A percentile compares a stretch with the other conserved stretches of the same genome.
Evolutionary conservation across 495 filamentous ascomycete species (phyloP).

Genomic region (Ascobolus immersus): DNA sequence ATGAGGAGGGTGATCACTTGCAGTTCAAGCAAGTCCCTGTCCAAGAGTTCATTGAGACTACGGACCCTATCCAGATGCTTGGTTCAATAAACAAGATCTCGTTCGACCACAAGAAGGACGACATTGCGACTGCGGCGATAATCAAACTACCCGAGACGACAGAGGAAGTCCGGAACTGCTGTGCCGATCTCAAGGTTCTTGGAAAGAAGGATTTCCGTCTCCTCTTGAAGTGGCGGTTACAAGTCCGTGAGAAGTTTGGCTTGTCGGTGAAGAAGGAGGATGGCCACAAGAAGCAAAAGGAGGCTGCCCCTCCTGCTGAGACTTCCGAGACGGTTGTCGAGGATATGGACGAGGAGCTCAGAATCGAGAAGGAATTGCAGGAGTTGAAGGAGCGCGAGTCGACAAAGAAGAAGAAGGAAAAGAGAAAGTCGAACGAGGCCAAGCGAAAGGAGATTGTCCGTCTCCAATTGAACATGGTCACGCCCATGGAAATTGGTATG

Average conservation of each 20-base stretch:
- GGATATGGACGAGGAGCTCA: slow-evolving; percentile 80
- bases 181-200: slow-evolving; percentile 67
- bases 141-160: slow-evolving; percentile 85
- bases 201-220: slow-evolving; percentile 86
- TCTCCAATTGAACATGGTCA: slow-evolving; percentile 90
- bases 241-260: slow-evolving; percentile 65
- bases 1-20: slow-evolving; percentile 83
- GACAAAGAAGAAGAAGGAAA: slow-evolving; percentile 49
- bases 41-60: slow-evolving; percentile 82
- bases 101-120: slow-evolving; percentile 49
- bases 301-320: slow-evolving; percentile 26
- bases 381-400: slow-evolving; percentile 51
- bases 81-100: slow-evolving; percentile 61
- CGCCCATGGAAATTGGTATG: slow-evolving; percentile 84
- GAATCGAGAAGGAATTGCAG: slow-evolving; percentile 66
- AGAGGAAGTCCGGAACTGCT: slow-evolving; percentile 59
- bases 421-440: slow-evolving; percentile 61
- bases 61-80: slow-evolving; percentile 87
- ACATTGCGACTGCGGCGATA: slow-evolving; percentile 65
- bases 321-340: slow-evolving; percentile 52
- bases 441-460: slow-evolving; percentile 75
- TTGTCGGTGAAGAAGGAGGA: slow-evolving; percentile 47
- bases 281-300: slow-evolving; percentile 19
- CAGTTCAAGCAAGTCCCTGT: slow-evolving; percentile 73
- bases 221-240: slow-evolving; percentile 76